Percentiles rank a stretch among this genome's conserved stretches.
These are phyloP conservation scores for Mortierella sp. DNA, from an alignment of 371 early-diverging fungal species.

Conservation along the genomic window DNA sequence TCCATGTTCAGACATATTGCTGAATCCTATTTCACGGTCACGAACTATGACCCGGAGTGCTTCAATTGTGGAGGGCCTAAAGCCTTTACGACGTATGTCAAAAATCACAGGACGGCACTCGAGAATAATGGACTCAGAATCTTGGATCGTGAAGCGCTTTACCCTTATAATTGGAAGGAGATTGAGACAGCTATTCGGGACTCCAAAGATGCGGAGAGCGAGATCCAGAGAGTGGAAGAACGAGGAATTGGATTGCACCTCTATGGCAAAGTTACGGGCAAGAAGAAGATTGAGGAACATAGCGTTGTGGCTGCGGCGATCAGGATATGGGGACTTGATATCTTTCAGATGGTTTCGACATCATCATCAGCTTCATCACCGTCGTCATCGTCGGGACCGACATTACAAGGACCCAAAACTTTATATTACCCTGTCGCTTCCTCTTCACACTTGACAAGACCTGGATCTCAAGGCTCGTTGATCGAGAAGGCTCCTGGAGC, in stretches of 20 bases:
- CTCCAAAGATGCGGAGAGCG: constrained; percentile 61
- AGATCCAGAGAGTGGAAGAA: constrained; percentile 57
- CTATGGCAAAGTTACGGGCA: constrained; percentile 73
- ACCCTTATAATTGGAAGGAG: constrained; percentile 66
- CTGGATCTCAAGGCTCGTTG: constrained; percentile 15
- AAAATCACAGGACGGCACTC: constrained; percentile 58
- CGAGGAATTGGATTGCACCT: constrained; percentile 65
- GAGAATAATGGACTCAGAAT: constrained; percentile 64
- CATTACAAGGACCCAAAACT: constrained; percentile 49
- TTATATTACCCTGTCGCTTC: constrained; percentile 55
- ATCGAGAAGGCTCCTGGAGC: constrained; percentile 60
- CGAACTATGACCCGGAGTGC: constrained; percentile 67
- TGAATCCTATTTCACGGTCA: constrained; percentile 64
- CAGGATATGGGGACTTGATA: constrained; percentile 63
- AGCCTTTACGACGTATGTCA: constrained; percentile 71
- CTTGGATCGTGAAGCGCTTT: constrained; percentile 63
- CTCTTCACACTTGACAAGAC: constrained; percentile 39
- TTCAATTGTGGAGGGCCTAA: constrained; percentile 76
- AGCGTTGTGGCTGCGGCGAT: constrained; percentile 66
- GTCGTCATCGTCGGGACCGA: too few relatives aligned
- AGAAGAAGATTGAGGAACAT: constrained; percentile 59
- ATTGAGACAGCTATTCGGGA: constrained; percentile 52
- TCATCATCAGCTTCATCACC: constrained; percentile 10
- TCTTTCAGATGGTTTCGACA: constrained; percentile 42
- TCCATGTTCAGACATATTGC: constrained; percentile 71